Evolutionary conservation across 148 eudicot species (phyloP), one percentile per base, ranked within the genome.

Genomic region (Gaultheria prostrata): DNA sequence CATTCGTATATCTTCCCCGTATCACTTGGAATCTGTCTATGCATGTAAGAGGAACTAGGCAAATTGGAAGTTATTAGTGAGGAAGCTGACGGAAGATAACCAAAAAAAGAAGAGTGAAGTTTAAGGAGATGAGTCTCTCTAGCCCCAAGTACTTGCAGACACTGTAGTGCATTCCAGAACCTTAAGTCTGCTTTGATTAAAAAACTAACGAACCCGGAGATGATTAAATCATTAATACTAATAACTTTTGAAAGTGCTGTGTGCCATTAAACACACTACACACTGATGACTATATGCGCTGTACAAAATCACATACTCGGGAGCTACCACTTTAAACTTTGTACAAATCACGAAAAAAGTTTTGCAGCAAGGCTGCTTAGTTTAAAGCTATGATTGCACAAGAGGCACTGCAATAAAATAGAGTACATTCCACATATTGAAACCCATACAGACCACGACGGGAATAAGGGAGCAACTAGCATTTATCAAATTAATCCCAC

Each of bases 371-470:
- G 48, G 77, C 49, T 20, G 46, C 75, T 71, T 6, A 33, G 21
- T 33, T 35, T 17, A 15, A 71, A 14, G 46, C 7, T 71, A 35
- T 71, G 8, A 71, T 21, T 21, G 82, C 24, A 53, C 48, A 61
- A 13, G 28, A 61, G 32, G 4, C 82, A n/a, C 32, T 13, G 0
- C 30, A 26, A 59, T 26, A 10, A 80, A n/a, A n/a, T n/a, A n/a
- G n/a, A n/a, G n/a, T 45, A 28, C 80, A 53, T 30, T 80, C 20
- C 50, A 80, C 73, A 14, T 59, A 80, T 6, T 39, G 26, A 79
- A 28, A 24, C 21, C 9, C 50, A 43, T 39, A 9, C 3, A 0
- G 48, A 61, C 5, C 33, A 75, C 8, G 32, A 46, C 12, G 56
- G 54, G 21, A 80, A 15, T n/a, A 80, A n/a, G 24, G 8, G n/a